Conservation (phyloP, 176 grass and related monocot species). For the Metroxylon sagu region DNA sequence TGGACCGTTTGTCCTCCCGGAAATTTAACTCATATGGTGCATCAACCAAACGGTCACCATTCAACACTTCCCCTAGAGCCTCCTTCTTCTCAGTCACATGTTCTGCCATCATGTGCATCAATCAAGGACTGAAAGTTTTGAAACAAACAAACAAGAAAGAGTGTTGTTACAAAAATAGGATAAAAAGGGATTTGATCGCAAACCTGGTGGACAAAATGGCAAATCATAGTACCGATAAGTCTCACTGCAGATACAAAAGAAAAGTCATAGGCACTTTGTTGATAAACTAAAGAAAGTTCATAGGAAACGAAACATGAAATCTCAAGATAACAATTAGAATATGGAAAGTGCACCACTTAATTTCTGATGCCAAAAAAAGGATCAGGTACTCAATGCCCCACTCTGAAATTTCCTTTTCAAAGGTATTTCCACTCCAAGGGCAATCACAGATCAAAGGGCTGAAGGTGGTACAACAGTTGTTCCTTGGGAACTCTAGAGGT, state of each 20-base stretch:
- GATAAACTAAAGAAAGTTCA: conserved; percentile 5
- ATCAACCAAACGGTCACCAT: conserved; percentile 87
- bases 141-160: too few relatives aligned
- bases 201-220: conserved; percentile 86
- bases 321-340: too few relatives aligned
- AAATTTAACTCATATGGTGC: conserved; percentile 87
- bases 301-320: not conserved
- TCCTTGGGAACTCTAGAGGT: too few relatives aligned
- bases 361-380: too few relatives aligned
- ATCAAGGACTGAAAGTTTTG: too few relatives aligned
- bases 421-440: too few relatives aligned
- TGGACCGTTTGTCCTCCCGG: conserved; percentile 50
- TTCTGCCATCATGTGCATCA: conserved; percentile 20
- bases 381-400: too few relatives aligned
- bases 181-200: conserved; percentile 13
- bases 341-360: too few relatives aligned
- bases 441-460: too few relatives aligned
- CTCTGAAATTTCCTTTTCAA: too few relatives aligned
- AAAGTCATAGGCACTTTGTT: conserved; percentile 9
- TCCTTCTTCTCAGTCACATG: conserved; percentile 88
- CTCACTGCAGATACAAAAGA: conserved; percentile 54
- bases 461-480: too few relatives aligned
- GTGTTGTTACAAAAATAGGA: conserved; percentile 15
- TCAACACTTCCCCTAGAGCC: conserved; percentile 80
- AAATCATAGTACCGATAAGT: conserved; percentile 93